phyloP scores from a whole-genome alignment of 2,329 filamentous ascomycete species.

The Fusarium marasasianum region DNA sequence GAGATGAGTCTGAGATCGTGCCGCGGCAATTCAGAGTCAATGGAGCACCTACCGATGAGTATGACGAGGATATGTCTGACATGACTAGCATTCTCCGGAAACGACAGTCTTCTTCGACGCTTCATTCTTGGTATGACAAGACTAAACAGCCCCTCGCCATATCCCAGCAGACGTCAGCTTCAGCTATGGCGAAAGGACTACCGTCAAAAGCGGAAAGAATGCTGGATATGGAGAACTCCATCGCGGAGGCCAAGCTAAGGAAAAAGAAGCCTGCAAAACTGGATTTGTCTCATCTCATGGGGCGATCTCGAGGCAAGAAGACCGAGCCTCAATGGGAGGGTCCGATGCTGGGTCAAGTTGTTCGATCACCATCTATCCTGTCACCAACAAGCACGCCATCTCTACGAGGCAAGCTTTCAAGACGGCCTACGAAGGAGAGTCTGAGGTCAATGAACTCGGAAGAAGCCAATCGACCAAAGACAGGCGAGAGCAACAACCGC shows the following conservation, averaged over 20 bases:
- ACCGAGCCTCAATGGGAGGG: constrained; percentile 47
- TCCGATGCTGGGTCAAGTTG: constrained; percentile 50
- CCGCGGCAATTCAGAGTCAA: constrained; percentile 35
- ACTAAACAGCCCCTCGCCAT: constrained; percentile 64
- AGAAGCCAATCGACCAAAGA: constrained; percentile 35
- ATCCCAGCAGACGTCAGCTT: constrained; percentile 67
- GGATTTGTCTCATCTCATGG: constrained; percentile 58
- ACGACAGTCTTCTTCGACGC: constrained; percentile 63
- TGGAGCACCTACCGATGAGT: constrained; percentile 29
- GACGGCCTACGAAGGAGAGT: constrained; percentile 51
- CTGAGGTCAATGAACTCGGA: constrained; percentile 39
- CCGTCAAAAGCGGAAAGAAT: constrained; percentile 58
- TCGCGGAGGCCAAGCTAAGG: constrained; percentile 37
- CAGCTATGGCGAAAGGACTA: constrained; percentile 66
- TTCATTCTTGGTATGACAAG: constrained; percentile 66
- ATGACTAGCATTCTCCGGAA: constrained; percentile 56
- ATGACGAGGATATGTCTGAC: constrained; percentile 50
- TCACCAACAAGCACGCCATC: constrained; percentile 48
- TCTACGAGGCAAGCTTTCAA: constrained; percentile 45
- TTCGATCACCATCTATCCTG: constrained; percentile 55
- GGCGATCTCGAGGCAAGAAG: constrained; percentile 44
- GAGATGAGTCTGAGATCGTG: constrained; percentile 42
- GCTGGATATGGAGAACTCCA: constrained; percentile 55
- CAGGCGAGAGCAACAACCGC: constrained; percentile 41
- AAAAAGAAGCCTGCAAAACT: constrained; percentile 59